Conservation (phyloP, 495 filamentous ascomycete genomes). For the Penicillium parvum region DNA sequence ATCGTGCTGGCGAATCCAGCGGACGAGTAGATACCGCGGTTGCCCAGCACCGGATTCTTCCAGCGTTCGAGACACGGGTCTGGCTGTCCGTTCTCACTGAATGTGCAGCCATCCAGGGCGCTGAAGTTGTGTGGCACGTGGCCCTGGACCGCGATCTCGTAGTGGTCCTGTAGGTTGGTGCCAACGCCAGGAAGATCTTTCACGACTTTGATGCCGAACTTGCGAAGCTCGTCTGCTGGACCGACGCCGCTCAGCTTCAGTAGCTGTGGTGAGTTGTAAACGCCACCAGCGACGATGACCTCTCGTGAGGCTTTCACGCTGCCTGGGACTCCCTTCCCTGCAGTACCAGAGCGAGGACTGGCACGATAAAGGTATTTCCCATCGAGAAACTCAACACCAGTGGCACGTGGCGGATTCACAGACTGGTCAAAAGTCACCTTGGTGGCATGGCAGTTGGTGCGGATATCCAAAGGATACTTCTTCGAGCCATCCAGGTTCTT, state of each 20-base stretch:
- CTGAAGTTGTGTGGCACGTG: slow-evolving; percentile 38
- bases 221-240: slow-evolving; percentile 40
- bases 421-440: slow-evolving; percentile 52
- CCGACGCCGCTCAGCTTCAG: slow-evolving; percentile 64
- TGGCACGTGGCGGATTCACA: slow-evolving; percentile 46
- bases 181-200: slow-evolving; percentile 58
- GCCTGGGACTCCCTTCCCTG: slow-evolving; percentile 36
- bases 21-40: slow-evolving; percentile 46
- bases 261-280: slow-evolving; percentile 58
- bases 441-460: slow-evolving; percentile 58
- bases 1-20: slow-evolving; percentile 44
- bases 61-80: slow-evolving; percentile 24
- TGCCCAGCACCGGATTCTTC: slow-evolving; percentile 28
- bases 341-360: slow-evolving; percentile 34
- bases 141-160: slow-evolving; percentile 50
- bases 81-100: slow-evolving; percentile 2
- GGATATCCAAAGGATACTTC: slow-evolving; percentile 55
- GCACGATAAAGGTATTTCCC: slow-evolving; percentile 59
- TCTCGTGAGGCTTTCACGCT: slow-evolving; percentile 48
- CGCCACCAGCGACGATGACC: slow-evolving; percentile 56
- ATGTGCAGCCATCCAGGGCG: slow-evolving; percentile 20
- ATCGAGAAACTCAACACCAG: slow-evolving; percentile 59
- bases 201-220: slow-evolving; percentile 47
- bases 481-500: slow-evolving; percentile 44
- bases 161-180: slow-evolving; percentile 63